Evolutionary conservation across 257 asterid genomes (phyloP).

Genomic region (Hygrophila difformis): DNA sequence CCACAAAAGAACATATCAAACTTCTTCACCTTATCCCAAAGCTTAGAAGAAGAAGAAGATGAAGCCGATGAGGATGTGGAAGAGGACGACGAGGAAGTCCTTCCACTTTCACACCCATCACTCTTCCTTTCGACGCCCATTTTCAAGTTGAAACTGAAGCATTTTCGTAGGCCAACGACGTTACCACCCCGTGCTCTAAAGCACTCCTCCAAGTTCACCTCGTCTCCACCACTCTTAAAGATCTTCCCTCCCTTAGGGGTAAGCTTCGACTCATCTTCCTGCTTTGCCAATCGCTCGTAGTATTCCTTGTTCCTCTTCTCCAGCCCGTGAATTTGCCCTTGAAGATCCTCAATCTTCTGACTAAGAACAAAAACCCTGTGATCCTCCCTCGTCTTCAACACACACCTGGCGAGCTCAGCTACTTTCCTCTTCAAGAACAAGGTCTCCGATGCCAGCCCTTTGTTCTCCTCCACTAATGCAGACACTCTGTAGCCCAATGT

Average conservation of each 20-base stretch:
- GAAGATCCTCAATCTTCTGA: constrained; percentile 85
- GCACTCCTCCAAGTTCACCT: too few relatives aligned
- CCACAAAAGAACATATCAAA: too few relatives aligned
- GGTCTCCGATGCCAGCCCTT: constrained; percentile 69
- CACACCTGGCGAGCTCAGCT: constrained; percentile 81
- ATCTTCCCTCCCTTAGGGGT: constrained; percentile 15
- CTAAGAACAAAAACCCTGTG: constrained; percentile 76
- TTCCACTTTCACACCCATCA: too few relatives aligned
- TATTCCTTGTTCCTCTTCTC: constrained; percentile 90
- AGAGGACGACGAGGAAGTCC: too few relatives aligned
- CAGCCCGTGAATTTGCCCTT: constrained; percentile 68
- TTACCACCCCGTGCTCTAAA: too few relatives aligned
- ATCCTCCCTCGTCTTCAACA: constrained; percentile 83
- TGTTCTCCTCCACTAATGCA: constrained; percentile 68
- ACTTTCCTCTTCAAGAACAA: constrained; percentile 81
- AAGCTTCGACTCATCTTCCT: constrained; percentile 34
- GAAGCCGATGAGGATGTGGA: too few relatives aligned
- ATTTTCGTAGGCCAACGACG: too few relatives aligned
- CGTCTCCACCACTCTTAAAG: constrained; percentile 16
- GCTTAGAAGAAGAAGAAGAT: too few relatives aligned
- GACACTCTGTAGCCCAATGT: constrained; percentile 57
- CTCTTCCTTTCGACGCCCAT: too few relatives aligned
- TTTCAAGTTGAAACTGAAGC: too few relatives aligned
- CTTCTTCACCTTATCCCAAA: too few relatives aligned
- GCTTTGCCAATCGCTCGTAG: constrained; percentile 52